Conservation (phyloP, 805 yeast genomes). For the Saccharomyces paradoxus region DNA sequence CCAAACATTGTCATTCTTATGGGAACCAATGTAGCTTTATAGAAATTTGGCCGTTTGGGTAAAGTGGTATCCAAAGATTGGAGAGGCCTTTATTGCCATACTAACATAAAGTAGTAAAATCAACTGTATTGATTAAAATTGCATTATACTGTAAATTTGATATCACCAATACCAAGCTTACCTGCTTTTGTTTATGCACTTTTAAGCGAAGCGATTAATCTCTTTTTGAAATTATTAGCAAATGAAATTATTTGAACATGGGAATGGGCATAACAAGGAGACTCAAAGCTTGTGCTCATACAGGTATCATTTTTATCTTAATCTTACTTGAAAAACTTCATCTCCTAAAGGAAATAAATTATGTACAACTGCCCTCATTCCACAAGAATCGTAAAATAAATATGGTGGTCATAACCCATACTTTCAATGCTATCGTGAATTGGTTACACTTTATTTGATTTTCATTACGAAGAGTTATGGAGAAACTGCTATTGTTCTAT, state of each 20-base stretch:
- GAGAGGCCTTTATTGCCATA: neutral
- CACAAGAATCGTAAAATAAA: too few species aligned
- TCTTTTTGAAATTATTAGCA: neutral
- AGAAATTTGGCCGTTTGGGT: too few species aligned
- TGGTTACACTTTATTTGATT: too few species aligned
- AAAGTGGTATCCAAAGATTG: too few species aligned
- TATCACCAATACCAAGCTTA: neutral
- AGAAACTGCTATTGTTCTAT: neutral
- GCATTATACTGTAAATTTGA: neutral
- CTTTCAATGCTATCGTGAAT: too few species aligned
- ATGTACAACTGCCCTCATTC: too few species aligned
- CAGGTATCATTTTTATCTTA: neutral
- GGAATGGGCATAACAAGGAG: neutral
- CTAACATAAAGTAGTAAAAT: too few species aligned
- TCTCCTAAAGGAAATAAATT: too few species aligned
- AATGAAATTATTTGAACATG: neutral
- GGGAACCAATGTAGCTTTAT: too few species aligned
- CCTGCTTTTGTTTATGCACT: neutral
- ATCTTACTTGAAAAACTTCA: neutral
- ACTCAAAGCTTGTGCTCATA: neutral
- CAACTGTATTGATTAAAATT: too few species aligned
- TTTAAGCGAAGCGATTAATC: neutral
- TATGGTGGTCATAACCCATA: too few species aligned
- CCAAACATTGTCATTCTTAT: too few species aligned
- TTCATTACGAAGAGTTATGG: neutral